phyloP scores from a whole-genome alignment of 345 rosid genomes.

The Aethionema arabicum region DNA sequence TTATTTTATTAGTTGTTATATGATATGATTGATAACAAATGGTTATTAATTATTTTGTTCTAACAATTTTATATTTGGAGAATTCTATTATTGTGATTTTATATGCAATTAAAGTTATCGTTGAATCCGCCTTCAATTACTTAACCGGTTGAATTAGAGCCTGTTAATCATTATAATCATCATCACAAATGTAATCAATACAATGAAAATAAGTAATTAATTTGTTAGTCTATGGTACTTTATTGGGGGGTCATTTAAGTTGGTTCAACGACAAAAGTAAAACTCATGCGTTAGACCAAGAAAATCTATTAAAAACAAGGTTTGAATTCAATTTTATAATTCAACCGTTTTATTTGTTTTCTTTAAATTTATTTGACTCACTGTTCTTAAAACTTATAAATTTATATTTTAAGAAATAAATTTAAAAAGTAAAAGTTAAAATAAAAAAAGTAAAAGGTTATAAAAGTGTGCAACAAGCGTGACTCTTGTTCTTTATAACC shows the following conservation, averaged over 20 bases:
- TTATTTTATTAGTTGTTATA: too few species aligned
- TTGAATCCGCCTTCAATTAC: too few species aligned
- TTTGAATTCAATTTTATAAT: constrained; percentile 14
- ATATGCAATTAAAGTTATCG: too few species aligned
- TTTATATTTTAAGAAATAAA: background rate
- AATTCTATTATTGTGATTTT: too few species aligned
- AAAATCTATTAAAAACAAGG: constrained; percentile 20
- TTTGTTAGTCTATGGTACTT: constrained; percentile 11
- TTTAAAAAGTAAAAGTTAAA: background rate
- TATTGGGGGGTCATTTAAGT: constrained; percentile 29
- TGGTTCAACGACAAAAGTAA: constrained; percentile 37
- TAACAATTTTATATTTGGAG: too few species aligned
- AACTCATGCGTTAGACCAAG: constrained; percentile 38
- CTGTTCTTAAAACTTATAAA: constrained; percentile 5
- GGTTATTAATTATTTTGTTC: too few species aligned
- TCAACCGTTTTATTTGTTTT: constrained; percentile 35
- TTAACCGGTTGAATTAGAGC: too few species aligned
- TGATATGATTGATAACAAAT: too few species aligned
- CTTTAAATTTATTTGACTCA: constrained; percentile 15
- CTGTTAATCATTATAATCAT: background rate
- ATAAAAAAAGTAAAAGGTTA: constrained; percentile 16
- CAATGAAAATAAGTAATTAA: constrained; percentile 2
- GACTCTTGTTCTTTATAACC: constrained; percentile 34
- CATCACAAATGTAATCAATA: constrained; percentile 1
- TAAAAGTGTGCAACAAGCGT: constrained; percentile 35